phyloP scores from a whole-genome alignment of 345 rosid genomes.

The Erysimum cheiranthoides region DNA sequence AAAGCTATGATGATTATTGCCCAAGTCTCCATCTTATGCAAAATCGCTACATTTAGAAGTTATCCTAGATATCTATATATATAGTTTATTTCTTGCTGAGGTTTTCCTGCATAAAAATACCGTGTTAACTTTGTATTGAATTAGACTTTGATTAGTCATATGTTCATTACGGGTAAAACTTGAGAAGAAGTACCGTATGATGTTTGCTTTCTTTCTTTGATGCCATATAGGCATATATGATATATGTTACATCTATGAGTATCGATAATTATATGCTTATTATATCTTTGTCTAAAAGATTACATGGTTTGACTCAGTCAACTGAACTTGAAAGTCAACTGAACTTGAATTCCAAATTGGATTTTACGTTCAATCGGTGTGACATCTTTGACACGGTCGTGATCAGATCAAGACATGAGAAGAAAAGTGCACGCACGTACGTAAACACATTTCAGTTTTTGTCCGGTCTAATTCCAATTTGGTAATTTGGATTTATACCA shows the following conservation, averaged over 20 bases:
- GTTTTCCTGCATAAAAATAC: not conserved
- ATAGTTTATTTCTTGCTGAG: not conserved
- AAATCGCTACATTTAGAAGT: not conserved
- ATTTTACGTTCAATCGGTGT: constrained; percentile 1
- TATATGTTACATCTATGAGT: not conserved
- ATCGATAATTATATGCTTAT: not conserved
- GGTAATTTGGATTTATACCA: constrained; percentile 1
- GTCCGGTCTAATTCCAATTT: not conserved
- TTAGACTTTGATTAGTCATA: constrained; percentile 23
- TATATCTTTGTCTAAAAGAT: not conserved
- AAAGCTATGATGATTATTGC: constrained; percentile 15
- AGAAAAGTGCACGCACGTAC: constrained; percentile 19
- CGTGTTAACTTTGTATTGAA: constrained; percentile 23
- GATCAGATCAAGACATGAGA: constrained; percentile 7
- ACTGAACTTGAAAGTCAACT: constrained; percentile 9
- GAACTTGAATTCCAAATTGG: constrained; percentile 23
- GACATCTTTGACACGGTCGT: constrained; percentile 15
- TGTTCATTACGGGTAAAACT: constrained; percentile 33
- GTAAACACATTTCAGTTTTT: not conserved
- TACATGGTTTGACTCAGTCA: constrained; percentile 21
- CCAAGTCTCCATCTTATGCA: constrained; percentile 23
- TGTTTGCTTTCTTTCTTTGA: constrained; percentile 16
- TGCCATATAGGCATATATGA: no score
- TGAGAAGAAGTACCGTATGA: constrained; percentile 16
- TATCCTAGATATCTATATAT: not conserved